phyloP scores from a whole-genome alignment of 495 filamentous ascomycete genomes.

The Jackrogersella multiformis region DNA sequence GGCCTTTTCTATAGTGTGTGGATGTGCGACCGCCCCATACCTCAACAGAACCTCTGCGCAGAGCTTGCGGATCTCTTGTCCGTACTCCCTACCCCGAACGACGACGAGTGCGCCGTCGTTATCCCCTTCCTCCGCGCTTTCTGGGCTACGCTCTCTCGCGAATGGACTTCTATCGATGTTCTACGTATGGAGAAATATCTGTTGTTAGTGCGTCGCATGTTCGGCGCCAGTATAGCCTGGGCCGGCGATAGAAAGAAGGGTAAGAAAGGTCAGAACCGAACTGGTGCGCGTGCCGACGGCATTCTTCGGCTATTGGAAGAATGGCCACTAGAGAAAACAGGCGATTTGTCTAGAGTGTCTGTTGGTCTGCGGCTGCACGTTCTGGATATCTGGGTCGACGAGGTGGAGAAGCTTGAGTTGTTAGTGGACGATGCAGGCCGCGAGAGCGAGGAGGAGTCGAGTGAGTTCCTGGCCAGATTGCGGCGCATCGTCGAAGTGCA shows the following conservation, averaged over 20 bases:
- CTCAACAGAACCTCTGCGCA: slow-evolving; percentile 83
- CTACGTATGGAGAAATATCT: slow-evolving; percentile 94
- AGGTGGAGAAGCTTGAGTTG: slow-evolving; percentile 74
- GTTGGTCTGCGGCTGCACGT: slow-evolving; percentile 89
- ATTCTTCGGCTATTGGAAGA: slow-evolving; percentile 51
- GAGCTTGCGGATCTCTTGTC: slow-evolving; percentile 79
- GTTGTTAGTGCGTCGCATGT: slow-evolving; percentile 78
- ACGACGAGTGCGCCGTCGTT: slow-evolving; percentile 56
- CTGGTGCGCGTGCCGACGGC: slow-evolving; percentile 42
- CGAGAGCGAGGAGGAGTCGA: slow-evolving; percentile 56
- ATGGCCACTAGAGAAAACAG: slow-evolving; percentile 57
- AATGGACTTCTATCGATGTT: slow-evolving; percentile 85
- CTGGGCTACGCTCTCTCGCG: slow-evolving; percentile 86
- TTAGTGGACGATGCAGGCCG: slow-evolving; percentile 56
- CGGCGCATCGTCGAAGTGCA: slow-evolving; percentile 51
- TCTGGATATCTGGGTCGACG: slow-evolving; percentile 90
- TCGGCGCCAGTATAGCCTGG: slow-evolving; percentile 72
- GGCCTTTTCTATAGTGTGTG: slow-evolving; percentile 96
- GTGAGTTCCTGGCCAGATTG: slow-evolving; percentile 49
- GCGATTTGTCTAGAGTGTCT: slow-evolving; percentile 61
- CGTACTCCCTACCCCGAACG: slow-evolving; percentile 65
- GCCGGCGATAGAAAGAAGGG: slow-evolving; percentile 52
- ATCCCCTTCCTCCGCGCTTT: slow-evolving; percentile 75
- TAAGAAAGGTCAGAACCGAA: slow-evolving; percentile 29
- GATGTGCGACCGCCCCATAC: slow-evolving; percentile 88